These are phyloP conservation scores for Monosporozyma servazzii DNA, from an alignment of 805 yeast species.

Conservation along the genomic window DNA sequence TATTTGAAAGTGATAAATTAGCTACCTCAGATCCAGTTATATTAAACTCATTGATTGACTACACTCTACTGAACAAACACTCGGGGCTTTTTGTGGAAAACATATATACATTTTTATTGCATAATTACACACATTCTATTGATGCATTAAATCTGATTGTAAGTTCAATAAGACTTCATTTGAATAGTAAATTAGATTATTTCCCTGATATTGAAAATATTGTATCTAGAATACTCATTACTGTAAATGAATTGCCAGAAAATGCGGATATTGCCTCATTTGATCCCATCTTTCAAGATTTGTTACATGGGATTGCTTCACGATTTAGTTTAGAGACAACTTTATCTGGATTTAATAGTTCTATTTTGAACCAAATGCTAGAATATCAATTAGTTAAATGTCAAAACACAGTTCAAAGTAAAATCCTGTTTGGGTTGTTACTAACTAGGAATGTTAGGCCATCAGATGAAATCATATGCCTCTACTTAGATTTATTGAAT, in stretches of 20 bases:
- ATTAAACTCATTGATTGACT: constrained; percentile 6
- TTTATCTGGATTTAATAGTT: neutral
- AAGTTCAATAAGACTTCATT: constrained; percentile 13
- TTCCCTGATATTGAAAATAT: constrained; percentile 15
- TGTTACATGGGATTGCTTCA: constrained; percentile 6
- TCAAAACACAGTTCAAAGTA: constrained; percentile 9
- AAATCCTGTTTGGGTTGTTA: constrained; percentile 10
- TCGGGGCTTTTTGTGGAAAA: constrained; percentile 29
- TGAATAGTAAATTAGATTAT: constrained; percentile 15
- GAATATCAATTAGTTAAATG: constrained; percentile 8
- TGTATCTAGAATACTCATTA: constrained; percentile 1
- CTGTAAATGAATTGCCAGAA: neutral
- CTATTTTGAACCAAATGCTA: constrained; percentile 9
- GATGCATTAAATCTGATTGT: constrained; percentile 9
- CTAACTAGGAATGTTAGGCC: constrained; percentile 11
- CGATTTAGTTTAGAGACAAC: neutral
- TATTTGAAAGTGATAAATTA: neutral
- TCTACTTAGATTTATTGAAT: constrained; percentile 3
- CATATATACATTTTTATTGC: constrained; percentile 22
- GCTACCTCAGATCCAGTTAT: neutral
- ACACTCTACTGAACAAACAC: constrained; percentile 2
- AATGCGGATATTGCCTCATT: neutral
- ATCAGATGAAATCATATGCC: constrained; percentile 6
- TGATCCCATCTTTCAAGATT: constrained; percentile 4
- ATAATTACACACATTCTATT: constrained; percentile 12